Base-by-base conservation (phyloP, 2,329 filamentous ascomycete genomes). In the Trichoderma gracile region DNA sequence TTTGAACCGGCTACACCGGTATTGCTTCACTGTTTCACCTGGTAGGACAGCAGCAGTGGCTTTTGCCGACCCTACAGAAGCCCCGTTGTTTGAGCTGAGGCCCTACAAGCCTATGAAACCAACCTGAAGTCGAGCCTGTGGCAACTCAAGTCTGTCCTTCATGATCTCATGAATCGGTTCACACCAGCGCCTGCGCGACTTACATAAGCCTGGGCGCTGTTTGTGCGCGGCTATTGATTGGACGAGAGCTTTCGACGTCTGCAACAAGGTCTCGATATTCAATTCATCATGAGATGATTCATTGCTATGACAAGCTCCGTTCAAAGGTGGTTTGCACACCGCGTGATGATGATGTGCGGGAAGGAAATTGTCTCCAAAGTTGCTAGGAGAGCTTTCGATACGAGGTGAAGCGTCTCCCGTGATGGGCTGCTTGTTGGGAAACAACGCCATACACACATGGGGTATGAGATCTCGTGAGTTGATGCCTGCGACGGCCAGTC, bases 171-270 rank as follows among this genome's bases (percentile, higher is more conserved):
- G 9, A 25, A 27, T 17, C 17, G 25, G 25, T 23, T 46, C 19
- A 23, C 9, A 23, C 12, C 21, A 3, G 45, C 17, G 17, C 46
- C 12, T 25, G 45, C 4, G 56, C 12, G 12, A 12, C 19, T 63
- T 54, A 54, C 25, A 46, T 47, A 52, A 63, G 50, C 42, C 9
- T 4, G 23, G 27, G 19, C 14, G 27, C 14, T 3, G 8, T 19
- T 15, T 40, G 30, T 30, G 60, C 60, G 60, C 60, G 50, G 52
- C 43, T 63, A 63, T 56, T 10, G 52, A 63, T 63, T 63, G 60
- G 60, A 50, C 52, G 30, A 56, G 30, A 49, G 25, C 25, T 33
- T 10, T 19, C 43, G 40, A 30, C 4, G 19, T 2, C 19, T 55
- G 25, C 17, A 30, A 27, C 59, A 27, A 5, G 10, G 8, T 2